Base-by-base conservation (phyloP, 768 basidiomycete species). In the Lactarius sp. region DNA sequence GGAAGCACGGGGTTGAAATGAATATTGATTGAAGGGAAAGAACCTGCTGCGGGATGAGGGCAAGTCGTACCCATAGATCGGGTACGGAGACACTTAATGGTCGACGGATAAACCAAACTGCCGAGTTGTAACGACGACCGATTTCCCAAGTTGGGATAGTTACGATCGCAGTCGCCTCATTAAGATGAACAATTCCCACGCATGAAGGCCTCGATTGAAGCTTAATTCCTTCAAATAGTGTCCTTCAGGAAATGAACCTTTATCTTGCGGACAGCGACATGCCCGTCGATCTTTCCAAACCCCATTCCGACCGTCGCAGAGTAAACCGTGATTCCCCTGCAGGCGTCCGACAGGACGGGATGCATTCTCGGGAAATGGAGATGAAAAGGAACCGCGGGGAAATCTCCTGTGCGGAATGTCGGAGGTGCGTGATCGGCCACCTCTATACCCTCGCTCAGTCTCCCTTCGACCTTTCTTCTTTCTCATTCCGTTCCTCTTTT, bases 361-460 rank as follows among this genome's bases (percentile, higher is more conserved):
- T 73, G 59, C 83, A 86, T 71, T 78, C 83, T 39, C 77, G 86
- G 60, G 88, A 90, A 71, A 79, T 90, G 37, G 88, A 90, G 71
- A 76, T 84, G 71, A 90, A 88, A 75, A 83, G 88, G 68, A 88
- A 79, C 71, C 78, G 84, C 73, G 88, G 88, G 33, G 78, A 89
- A 80, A 85, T 89, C 73, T 86, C 85, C 72, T 89, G 87, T 76
- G 87, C 87, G 70, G 88, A 90, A 74, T 90, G 88, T 80, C 83
- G 88, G 66, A 81, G 80, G 80, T 84, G 82, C 81, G 86, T 83
- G 77, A 72, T 67, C 73, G 73, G 70, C 64, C 60, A 7, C 36
- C 42, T 69, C 47, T 3, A 18, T 6, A 9, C 61, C 42, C 44
- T 34, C 39, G 41, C 20, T 34, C 56, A 27, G 27, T 36, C 56